Percentiles rank a stretch among this genome's conserved stretches.
phyloP scores from a whole-genome alignment of 2,329 filamentous ascomycete species.

The Verticillium isaacii region DNA sequence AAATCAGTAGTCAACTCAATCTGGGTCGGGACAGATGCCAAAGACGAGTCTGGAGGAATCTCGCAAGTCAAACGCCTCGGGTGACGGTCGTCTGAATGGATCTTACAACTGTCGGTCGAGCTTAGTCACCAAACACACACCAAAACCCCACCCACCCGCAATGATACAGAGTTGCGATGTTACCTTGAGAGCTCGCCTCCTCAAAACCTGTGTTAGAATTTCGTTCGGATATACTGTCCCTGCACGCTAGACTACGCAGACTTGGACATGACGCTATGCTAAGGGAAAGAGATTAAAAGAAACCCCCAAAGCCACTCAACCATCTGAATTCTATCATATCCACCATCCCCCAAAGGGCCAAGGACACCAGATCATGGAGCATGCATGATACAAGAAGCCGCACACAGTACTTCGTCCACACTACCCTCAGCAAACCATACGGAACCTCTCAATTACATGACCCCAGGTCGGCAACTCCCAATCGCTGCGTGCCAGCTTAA shows the following conservation, averaged over 20 bases:
- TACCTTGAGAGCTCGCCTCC: no score
- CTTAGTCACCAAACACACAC: not conserved
- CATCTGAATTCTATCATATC: not conserved
- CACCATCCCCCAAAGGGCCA: not conserved
- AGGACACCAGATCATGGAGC: not conserved
- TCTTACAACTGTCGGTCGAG: not conserved
- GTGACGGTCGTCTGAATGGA: not conserved
- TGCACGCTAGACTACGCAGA: no score
- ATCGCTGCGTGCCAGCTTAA: constrained; percentile 25
- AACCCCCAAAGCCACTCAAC: not conserved
- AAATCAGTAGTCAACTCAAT: no score
- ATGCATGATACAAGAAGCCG: not conserved
- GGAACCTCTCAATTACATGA: constrained; percentile 13
- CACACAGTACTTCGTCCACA: not conserved
- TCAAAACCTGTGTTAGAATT: not conserved
- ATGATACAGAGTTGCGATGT: no score
- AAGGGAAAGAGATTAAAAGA: no score
- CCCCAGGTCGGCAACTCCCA: constrained; percentile 34
- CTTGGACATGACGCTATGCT: not conserved
- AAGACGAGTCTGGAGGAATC: not conserved
- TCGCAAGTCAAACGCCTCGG: not conserved
- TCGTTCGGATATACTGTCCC: not conserved
- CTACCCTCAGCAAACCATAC: not conserved
- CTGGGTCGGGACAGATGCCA: no score
- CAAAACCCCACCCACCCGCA: no score